Evolutionary conservation across 192 early-diverging fungal genomes (phyloP), one percentile per base, ranked within the genome.

Genomic region (Backusella macrospora): DNA sequence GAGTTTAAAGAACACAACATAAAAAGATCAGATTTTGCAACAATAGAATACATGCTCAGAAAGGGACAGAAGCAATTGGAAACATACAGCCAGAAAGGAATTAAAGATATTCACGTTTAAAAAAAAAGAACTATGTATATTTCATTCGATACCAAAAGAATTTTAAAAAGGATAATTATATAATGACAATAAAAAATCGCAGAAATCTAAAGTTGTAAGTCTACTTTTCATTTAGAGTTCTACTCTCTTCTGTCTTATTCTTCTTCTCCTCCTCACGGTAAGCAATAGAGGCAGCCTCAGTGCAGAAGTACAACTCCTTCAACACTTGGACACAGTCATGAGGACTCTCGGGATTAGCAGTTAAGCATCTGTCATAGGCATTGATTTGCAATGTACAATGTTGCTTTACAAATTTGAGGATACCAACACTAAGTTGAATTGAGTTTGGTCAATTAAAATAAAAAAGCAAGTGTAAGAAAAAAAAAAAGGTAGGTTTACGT

Each of bases 41-140:
- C 91, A 3, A 91, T 91, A 29, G 91, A 92, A 75, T 89, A 91
- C 59, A 80, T 92, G 72, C 79, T 92, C 59, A 81, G 91, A 37
- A 82, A 82, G 38, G 91, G 91, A 9, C 84, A 85, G 34, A 81
- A 87, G 23, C 88, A 90, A 65, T 76, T 92, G 45, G 84, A 91
- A 59, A 83, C 84, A 29, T 92, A 91, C 72, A 80, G 77, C 72
- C 76, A 86, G 14, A 86, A 88, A 10, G 86, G 84, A 62, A 87
- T 92, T 63, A 81, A 83, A 73, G 90, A 91, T 73, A 83, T 92
- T 9, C 80, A 82, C 21, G 29, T 78, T 29, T 81, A 70, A 78
- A 62, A 42, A 52, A 6, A 63, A 44, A 39, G 13, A 38, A 45
- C 37, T 66, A 45, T 67, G 68, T 69, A 65, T 47, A 76, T 76